A percentile compares a stretch with the other conserved stretches of the same genome.
Conservation (phyloP, 2,329 filamentous ascomycete genomes). For the Aureobasidium pullulans region DNA sequence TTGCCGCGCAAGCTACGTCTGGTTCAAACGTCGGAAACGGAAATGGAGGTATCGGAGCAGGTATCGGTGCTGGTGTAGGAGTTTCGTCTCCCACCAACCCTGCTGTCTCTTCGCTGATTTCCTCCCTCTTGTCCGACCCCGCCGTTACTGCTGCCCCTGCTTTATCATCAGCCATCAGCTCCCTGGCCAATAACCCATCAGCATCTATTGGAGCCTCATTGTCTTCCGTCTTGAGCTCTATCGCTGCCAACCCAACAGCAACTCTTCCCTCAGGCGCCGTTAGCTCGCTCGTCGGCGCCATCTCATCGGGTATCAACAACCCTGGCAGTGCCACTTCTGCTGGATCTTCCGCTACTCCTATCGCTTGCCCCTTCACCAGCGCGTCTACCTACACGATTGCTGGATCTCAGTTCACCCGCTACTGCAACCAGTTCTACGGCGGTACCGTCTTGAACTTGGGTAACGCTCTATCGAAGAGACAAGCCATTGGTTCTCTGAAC, state of each 20-base stretch:
- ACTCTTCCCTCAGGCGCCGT: background rate
- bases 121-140: background rate
- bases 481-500: background rate
- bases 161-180: background rate
- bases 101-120: background rate
- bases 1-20: background rate
- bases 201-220: background rate
- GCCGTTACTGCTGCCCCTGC: background rate
- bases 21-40: background rate
- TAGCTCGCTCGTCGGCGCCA: background rate
- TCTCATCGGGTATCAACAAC: background rate
- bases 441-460: background rate
- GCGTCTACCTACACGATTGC: background rate
- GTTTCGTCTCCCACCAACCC: background rate
- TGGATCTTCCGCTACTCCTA: background rate
- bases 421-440: constrained; percentile 12
- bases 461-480: background rate
- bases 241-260: constrained; percentile 2
- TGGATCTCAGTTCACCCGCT: background rate
- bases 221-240: constrained; percentile 1
- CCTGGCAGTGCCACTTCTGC: background rate
- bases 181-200: background rate
- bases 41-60: background rate
- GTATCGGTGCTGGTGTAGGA: background rate
- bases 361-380: background rate